phyloP scores from a whole-genome alignment of 2,329 filamentous ascomycete genomes.

The Madurella fahalii region DNA sequence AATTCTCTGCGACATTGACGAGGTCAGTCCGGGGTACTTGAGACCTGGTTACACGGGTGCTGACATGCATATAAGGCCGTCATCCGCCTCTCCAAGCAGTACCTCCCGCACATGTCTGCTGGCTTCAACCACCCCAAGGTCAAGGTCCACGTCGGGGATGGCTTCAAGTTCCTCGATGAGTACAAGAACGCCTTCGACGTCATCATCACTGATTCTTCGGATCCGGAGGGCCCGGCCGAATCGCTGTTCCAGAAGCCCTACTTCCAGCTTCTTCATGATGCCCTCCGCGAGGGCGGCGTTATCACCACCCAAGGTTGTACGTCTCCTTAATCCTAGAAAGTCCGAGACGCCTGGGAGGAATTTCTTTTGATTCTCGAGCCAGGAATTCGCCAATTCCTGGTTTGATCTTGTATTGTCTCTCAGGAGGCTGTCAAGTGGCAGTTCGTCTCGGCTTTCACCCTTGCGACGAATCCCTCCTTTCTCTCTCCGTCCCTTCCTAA shows the following conservation, averaged over 20 bases:
- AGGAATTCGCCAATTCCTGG: constrained; percentile 34
- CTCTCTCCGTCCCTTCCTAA: constrained; percentile 11
- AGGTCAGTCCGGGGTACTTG: constrained; percentile 48
- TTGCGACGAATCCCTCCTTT: constrained; percentile 8
- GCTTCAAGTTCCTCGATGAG: constrained; percentile 97
- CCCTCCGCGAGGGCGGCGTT: constrained; percentile 90
- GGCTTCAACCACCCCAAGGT: constrained; percentile 93
- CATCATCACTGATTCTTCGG: constrained; percentile 98
- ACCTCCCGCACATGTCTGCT: constrained; percentile 88
- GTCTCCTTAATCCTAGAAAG: constrained; percentile 61
- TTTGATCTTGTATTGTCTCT: constrained; percentile 18
- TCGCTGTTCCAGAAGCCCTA: constrained; percentile 97
- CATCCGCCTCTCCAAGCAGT: constrained; percentile 97
- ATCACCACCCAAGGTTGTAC: constrained; percentile 99
- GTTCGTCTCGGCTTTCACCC: constrained; percentile 24
- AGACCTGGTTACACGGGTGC: neutral
- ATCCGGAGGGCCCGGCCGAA: constrained; percentile 95
- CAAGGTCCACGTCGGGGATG: constrained; percentile 89
- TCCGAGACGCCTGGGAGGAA: constrained; percentile 26
- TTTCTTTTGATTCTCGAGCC: constrained; percentile 19
- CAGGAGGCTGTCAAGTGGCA: constrained; percentile 28
- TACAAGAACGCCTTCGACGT: constrained; percentile 98
- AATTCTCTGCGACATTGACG: constrained; percentile 96
- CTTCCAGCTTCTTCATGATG: constrained; percentile 88
- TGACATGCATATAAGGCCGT: constrained; percentile 59